Evolutionary conservation across 352 stramenopile species (phyloP), one percentile per base, ranked within the genome.

Genomic region (Achlya hypogyna): DNA sequence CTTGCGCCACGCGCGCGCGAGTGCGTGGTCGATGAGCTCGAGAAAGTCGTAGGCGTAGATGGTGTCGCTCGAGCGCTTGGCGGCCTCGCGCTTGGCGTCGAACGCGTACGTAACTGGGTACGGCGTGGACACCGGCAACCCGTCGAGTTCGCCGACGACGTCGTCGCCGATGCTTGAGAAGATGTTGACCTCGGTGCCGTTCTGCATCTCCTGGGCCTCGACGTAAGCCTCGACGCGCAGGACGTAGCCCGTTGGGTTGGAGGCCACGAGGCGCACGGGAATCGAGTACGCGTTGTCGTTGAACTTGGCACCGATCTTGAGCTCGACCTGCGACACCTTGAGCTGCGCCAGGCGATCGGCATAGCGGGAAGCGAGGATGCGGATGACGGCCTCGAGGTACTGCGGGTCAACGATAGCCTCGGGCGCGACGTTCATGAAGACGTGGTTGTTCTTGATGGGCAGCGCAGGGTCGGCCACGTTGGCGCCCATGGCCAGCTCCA

Each of bases 31-130:
- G 70, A 99, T 98, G 27, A 99, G 80, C 69, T 98, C 95, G 35
- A 98, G 79, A 74, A 99, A 98, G 80, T 99, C 98, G 82, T 99
- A 99, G 70, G 95, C 96, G 76, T 99, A 99, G 10, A 98, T 98
- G 28, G 97, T 99, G 78, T 98, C 98, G 65, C 98, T 97, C 80
- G 97, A 95, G 72, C 89, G 81, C 69, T 93, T 91, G 27, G 89
- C 91, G 71, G 96, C 83, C 74, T 95, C 72, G 80, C 86, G 74
- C 86, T 97, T 86, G 83, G 88, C 81, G 88, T 98, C 90, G 75
- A 99, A 98, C 38, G 92, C 87, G 63, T 98, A 88, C 28, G 89
- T 89, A 2, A 99, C 81, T 49, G 95, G 92, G 84, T 99, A 99
- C n/a, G 97, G 96, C 47, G 90, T 96, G 56, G 82, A 95, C 16